Evolutionary conservation across 371 early-diverging fungal species (phyloP).

Genomic region (Rhizopus stolonifer): DNA sequence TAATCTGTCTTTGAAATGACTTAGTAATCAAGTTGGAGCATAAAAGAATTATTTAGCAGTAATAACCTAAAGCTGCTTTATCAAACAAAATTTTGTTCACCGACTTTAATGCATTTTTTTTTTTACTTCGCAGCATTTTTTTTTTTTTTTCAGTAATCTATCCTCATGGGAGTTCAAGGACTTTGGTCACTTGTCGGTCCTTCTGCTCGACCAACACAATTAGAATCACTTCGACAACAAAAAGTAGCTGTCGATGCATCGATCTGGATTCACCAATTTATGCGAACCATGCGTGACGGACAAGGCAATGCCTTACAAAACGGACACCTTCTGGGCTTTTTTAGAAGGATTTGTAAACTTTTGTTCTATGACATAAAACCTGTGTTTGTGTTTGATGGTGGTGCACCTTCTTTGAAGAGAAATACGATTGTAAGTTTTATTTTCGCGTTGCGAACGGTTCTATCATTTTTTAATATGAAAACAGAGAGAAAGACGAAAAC

Average conservation of each 20-base stretch:
- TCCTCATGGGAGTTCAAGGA: constrained; percentile 93
- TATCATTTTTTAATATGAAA: too few relatives aligned
- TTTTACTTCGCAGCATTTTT: not conserved
- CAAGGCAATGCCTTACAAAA: constrained; percentile 81
- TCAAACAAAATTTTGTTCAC: too few relatives aligned
- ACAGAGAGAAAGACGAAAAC: constrained; percentile 55
- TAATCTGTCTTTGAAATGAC: too few relatives aligned
- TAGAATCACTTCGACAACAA: constrained; percentile 76
- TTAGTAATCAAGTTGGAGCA: too few relatives aligned
- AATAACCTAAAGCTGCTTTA: too few relatives aligned
- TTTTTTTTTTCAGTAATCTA: not conserved
- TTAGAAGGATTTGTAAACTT: constrained; percentile 91
- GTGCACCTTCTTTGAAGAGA: constrained; percentile 82
- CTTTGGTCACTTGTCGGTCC: constrained; percentile 91
- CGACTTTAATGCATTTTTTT: not conserved
- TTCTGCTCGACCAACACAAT: constrained; percentile 73
- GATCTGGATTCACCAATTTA: constrained; percentile 96
- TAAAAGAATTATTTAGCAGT: too few relatives aligned
- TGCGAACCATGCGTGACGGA: constrained; percentile 88
- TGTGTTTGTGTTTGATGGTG: constrained; percentile 96
- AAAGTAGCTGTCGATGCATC: constrained; percentile 91
- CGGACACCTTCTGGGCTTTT: constrained; percentile 92
- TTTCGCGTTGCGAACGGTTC: too few relatives aligned
- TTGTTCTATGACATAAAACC: constrained; percentile 90
- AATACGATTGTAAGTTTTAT: constrained; percentile 63